phyloP scores from a whole-genome alignment of 2,329 filamentous ascomycete genomes.

The Trichoderma pleuroti region DNA sequence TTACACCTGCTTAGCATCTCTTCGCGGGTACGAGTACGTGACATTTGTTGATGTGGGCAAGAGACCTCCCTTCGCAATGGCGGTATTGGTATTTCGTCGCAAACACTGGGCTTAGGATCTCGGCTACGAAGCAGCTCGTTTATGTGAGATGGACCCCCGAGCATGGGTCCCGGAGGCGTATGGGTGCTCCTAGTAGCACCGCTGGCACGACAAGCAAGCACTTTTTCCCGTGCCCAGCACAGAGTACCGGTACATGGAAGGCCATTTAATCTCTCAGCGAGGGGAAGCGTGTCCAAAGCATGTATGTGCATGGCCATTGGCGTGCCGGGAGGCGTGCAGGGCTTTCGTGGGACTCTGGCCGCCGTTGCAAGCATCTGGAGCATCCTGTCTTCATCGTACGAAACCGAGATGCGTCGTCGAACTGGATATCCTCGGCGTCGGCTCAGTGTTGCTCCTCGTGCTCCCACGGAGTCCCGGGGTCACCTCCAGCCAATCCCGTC shows the following conservation, averaged over 20 bases:
- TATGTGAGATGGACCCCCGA: slow-evolving; percentile 4
- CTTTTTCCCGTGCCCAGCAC: background rate
- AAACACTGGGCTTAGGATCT: background rate
- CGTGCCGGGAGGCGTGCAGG: background rate
- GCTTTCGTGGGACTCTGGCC: background rate
- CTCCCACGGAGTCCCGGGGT: background rate
- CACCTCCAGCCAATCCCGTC: slow-evolving; percentile 1
- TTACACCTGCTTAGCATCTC: background rate
- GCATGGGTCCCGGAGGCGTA: background rate
- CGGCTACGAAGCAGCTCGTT: slow-evolving; percentile 4
- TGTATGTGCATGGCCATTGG: background rate
- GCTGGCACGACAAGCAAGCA: background rate
- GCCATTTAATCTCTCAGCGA: slow-evolving; percentile 13
- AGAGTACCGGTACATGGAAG: background rate
- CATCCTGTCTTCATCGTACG: background rate
- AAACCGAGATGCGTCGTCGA: background rate
- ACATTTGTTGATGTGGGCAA: background rate
- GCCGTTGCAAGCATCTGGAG: background rate
- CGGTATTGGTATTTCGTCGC: background rate
- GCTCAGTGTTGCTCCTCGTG: background rate
- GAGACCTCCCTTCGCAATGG: background rate
- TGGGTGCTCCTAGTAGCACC: background rate
- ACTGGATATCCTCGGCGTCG: background rate
- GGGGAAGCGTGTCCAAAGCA: background rate
- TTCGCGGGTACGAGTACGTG: background rate